Conservation (phyloP, 805 yeast species). For the Wilhelminamyces savonicus region DNA sequence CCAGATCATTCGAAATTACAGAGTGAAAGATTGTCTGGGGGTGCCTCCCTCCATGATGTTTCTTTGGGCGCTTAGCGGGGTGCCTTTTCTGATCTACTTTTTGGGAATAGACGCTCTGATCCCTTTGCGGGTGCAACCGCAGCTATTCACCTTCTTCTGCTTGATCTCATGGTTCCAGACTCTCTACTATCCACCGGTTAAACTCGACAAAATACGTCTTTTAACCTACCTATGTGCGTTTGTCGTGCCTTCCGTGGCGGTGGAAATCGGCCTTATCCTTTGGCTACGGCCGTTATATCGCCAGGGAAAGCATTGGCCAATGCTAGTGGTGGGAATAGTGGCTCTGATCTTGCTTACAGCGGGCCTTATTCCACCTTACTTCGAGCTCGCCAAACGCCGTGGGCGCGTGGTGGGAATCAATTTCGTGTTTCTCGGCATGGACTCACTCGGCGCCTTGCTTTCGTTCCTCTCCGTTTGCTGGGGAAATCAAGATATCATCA, state of each 20-base stretch:
- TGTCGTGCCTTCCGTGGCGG: constrained; percentile 32
- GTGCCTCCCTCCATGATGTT: constrained; percentile 85
- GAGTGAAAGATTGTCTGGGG: constrained; percentile 75
- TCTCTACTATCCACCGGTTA: constrained; percentile 65
- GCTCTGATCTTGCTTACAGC: constrained; percentile 70
- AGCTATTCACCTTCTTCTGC: constrained; percentile 68
- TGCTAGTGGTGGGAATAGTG: constrained; percentile 68
- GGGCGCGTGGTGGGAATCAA: constrained; percentile 90
- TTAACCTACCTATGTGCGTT: constrained; percentile 28
- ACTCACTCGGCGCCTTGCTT: constrained; percentile 73
- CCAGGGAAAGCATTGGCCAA: constrained; percentile 64
- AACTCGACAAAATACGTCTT: constrained; percentile 23
- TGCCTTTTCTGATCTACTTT: constrained; percentile 85
- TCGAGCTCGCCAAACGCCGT: constrained; percentile 68
- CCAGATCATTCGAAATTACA: constrained; percentile 70
- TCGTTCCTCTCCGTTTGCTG: constrained; percentile 42
- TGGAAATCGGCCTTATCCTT: constrained; percentile 63
- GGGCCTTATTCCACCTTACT: constrained; percentile 86
- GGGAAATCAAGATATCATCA: constrained; percentile 68
- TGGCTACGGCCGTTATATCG: constrained; percentile 56
- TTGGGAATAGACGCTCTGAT: constrained; percentile 62
- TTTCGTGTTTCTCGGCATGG: constrained; percentile 69
- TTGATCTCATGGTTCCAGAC: constrained; percentile 58
- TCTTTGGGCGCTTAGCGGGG: constrained; percentile 65
- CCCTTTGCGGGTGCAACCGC: constrained; percentile 84